Evolutionary conservation across 257 asterid species (phyloP).

Genomic region (Penstemon davidsonii): DNA sequence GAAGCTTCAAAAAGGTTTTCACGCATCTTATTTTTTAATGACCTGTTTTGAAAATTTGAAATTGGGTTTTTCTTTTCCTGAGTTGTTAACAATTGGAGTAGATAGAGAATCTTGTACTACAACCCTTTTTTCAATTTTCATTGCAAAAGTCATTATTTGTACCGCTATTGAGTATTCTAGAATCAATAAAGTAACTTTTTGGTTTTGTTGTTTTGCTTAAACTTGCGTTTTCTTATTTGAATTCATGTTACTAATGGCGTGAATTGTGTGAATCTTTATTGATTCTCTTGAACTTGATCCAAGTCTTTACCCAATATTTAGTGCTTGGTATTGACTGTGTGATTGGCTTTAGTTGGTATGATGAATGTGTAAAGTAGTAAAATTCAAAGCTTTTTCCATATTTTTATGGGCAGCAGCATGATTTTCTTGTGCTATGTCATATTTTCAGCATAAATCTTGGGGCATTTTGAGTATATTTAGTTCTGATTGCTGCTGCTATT

Average conservation of each 20-base stretch:
- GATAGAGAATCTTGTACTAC: conserved; percentile 11
- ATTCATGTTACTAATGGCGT: conserved; percentile 26
- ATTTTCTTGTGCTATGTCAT: conserved; percentile 30
- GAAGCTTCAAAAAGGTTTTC: conserved; percentile 32
- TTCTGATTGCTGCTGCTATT: conserved; percentile 27
- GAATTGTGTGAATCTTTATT: conserved; percentile 24
- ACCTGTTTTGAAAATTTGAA: conserved; percentile 9
- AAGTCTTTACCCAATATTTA: conserved; percentile 33
- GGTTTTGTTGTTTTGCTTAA: background rate
- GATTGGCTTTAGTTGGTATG: conserved; percentile 20
- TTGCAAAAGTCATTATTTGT: conserved; percentile 7
- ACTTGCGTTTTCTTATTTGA: conserved; percentile 8
- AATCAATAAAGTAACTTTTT: background rate
- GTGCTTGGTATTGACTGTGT: conserved; percentile 40
- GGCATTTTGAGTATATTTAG: conserved; percentile 20
- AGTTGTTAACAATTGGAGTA: conserved; percentile 2
- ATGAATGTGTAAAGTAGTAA: conserved; percentile 26
- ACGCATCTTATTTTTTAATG: background rate
- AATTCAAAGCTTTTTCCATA: conserved; percentile 24
- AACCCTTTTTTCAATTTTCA: conserved; percentile 1
- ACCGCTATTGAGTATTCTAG: background rate
- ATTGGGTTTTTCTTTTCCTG: background rate
- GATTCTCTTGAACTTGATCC: conserved; percentile 31
- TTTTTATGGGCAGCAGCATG: conserved; percentile 26
- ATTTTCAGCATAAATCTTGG: conserved; percentile 30